phyloP scores from a whole-genome alignment of 228 moss, liverwort and hornwort genomes.

The Sphagnum fallax region DNA sequence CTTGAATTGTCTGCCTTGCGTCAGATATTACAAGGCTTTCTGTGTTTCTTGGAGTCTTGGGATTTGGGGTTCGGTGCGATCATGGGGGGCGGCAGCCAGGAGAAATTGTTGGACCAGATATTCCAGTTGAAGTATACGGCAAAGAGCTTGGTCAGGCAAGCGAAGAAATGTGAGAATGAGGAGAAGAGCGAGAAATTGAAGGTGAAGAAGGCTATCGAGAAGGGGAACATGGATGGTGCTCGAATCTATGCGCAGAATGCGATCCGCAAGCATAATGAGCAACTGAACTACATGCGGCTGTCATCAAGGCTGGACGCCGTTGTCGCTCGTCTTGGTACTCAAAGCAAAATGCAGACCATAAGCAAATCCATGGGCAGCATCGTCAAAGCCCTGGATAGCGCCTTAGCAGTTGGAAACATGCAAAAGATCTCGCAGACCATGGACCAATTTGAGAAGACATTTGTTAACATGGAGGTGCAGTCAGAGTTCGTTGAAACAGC shows the following conservation, averaged over 20 bases:
- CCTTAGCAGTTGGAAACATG: slow-evolving; percentile 56
- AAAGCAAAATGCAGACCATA: slow-evolving; percentile 60
- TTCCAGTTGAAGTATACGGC: slow-evolving; percentile 51
- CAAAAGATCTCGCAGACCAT: slow-evolving; percentile 57
- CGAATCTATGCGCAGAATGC: slow-evolving; percentile 56
- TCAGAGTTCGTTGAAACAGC: slow-evolving; percentile 50
- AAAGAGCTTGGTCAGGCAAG: slow-evolving; percentile 42
- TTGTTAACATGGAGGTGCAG: slow-evolving; percentile 61
- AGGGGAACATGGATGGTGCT: slow-evolving; percentile 56
- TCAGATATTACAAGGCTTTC: too few species aligned
- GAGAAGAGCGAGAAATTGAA: slow-evolving; percentile 55
- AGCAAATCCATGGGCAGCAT: slow-evolving; percentile 50
- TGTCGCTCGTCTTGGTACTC: slow-evolving; percentile 41
- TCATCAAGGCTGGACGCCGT: slow-evolving; percentile 49
- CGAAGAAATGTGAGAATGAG: slow-evolving; percentile 49
- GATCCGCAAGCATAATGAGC: slow-evolving; percentile 55
- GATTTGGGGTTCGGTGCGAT: too few species aligned
- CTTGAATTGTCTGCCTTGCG: too few species aligned
- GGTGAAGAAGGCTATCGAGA: slow-evolving; percentile 55
- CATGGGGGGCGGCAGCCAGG: slow-evolving; percentile 39
- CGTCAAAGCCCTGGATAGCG: slow-evolving; percentile 46
- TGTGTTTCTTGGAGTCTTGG: too few species aligned
- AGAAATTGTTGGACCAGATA: slow-evolving; percentile 49
- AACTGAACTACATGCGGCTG: slow-evolving; percentile 43
- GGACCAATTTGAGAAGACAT: slow-evolving; percentile 58